These are phyloP conservation scores for Laguncularia racemosa DNA, from an alignment of 345 rosid species.

Conservation along the genomic window DNA sequence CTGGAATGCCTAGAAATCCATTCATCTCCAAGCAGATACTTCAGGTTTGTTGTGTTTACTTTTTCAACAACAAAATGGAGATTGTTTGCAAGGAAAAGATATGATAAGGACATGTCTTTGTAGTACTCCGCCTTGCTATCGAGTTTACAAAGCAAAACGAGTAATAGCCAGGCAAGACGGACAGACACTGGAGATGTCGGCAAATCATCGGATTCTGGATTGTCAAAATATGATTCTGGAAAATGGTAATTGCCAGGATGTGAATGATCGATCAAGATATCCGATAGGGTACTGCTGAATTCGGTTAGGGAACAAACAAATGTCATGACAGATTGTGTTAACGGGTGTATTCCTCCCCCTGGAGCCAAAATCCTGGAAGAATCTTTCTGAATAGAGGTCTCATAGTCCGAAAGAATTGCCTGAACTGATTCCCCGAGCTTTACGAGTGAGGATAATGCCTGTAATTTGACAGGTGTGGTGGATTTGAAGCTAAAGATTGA, in stretches of 20 bases:
- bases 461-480: conserved; percentile 18
- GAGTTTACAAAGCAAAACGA: conserved; percentile 19
- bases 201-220: background rate
- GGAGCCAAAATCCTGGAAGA: conserved; percentile 6
- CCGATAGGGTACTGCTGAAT: conserved; percentile 14
- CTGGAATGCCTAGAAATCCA: conserved; percentile 15
- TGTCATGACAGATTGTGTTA: conserved; percentile 11
- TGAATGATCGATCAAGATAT: conserved; percentile 18
- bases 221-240: conserved; percentile 14
- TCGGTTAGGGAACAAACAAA: conserved; percentile 13
- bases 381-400: conserved; percentile 16
- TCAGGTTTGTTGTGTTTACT: conserved; percentile 17
- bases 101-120: conserved; percentile 16
- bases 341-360: conserved; percentile 21
- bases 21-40: conserved; percentile 18
- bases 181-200: conserved; percentile 12
- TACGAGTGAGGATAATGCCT: conserved; percentile 14
- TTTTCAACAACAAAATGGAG: conserved; percentile 12
- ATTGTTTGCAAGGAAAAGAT: conserved; percentile 30
- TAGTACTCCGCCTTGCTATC: conserved; percentile 19
- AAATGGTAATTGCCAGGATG: background rate
- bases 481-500: conserved; percentile 14
- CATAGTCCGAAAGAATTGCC: conserved; percentile 11
- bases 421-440: conserved; percentile 15
- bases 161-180: conserved; percentile 18